Base-by-base conservation (phyloP, 495 filamentous ascomycete genomes). In the Neurospora sp. region DNA sequence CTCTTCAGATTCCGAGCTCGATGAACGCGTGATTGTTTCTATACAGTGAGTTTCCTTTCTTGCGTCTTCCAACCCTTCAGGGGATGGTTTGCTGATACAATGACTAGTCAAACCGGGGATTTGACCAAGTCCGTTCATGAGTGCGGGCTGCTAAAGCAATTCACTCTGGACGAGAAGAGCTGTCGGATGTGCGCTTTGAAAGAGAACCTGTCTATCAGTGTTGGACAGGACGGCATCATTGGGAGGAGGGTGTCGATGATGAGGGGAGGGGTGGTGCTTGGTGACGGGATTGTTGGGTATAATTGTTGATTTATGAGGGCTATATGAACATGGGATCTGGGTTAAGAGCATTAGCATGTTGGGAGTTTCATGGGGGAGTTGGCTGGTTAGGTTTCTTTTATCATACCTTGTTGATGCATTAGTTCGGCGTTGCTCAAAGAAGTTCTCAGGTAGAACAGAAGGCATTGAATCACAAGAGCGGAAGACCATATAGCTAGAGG, bases 241-340 rank as follows among this genome's bases (percentile, higher is more conserved):
- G 84, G 84, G 18, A 79, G 84, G 59, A 76, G 84, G 27, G 82
- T 86, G 18, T 84, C 83, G 11, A 75, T 86, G 37, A 80, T 76
- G 74, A 74, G 72, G 18, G 74, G 72, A 3, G 74, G 40, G 2
- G 74, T 78, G 44, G 68, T 83, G 16, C 68, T 85, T 11, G 83
- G 79, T 8, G 84, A 86, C 66, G 84, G 84, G 9, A 85, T 86
- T 40, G 81, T 85, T 27, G 84, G 84, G 39, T 84, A 83, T 68
- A 86, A 86, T 69, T 84, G 53, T 14, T 66, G 27, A 66, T 66
- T 66, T 14, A 59, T 42, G 2, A 27, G n/a, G 18, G 44, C 3
- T 27, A 31, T 18, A 31, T 61, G 27, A 61, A 6, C 22, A 61
- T 66, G 53, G 53, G 53, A 14, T 27, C 53, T 61, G 11, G 27